Evolutionary conservation across 495 filamentous ascomycete genomes (phyloP).

Genomic region (Aspergillus sclerotiicarbonarius): DNA sequence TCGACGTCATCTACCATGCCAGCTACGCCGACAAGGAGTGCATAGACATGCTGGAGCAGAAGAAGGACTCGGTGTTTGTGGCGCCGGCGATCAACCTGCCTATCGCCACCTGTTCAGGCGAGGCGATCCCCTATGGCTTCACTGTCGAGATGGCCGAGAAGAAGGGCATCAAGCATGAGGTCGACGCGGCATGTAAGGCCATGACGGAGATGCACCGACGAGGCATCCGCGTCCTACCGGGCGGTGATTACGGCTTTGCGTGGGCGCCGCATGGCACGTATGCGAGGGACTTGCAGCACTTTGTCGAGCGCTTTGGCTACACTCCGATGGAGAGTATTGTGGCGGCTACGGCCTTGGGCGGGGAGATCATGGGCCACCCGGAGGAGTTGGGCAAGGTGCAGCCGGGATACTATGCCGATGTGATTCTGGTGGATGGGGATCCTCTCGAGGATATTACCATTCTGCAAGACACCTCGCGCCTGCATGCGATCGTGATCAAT

Average conservation of each 20-base stretch:
- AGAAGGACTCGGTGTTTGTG: constrained; percentile 41
- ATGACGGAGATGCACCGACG: constrained; percentile 47
- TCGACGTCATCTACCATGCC: constrained; percentile 56
- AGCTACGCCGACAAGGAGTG: constrained; percentile 47
- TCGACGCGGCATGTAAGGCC: constrained; percentile 37
- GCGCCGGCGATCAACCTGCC: constrained; percentile 48
- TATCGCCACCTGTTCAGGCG: constrained; percentile 35
- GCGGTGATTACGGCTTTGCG: constrained; percentile 55
- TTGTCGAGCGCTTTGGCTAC: constrained; percentile 48
- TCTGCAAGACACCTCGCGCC: constrained; percentile 43
- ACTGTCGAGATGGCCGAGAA: constrained; percentile 40
- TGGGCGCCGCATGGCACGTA: constrained; percentile 53
- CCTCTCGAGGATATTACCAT: constrained; percentile 46
- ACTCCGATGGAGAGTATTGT: constrained; percentile 48
- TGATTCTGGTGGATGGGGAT: constrained; percentile 48
- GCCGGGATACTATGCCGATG: constrained; percentile 48
- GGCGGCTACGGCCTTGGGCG: constrained; percentile 45
- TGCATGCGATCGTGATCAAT: constrained; percentile 50
- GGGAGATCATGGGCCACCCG: constrained; percentile 45
- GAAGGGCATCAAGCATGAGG: constrained; percentile 43
- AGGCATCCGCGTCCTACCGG: constrained; percentile 46
- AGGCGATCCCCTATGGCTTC: constrained; percentile 44
- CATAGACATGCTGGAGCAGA: constrained; percentile 31
- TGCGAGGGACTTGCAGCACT: constrained; percentile 48
- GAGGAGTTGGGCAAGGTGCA: constrained; percentile 47